These are phyloP conservation scores for Eragrostis tef DNA, from an alignment of 202 grass and related monocot species.

Conservation along the genomic window DNA sequence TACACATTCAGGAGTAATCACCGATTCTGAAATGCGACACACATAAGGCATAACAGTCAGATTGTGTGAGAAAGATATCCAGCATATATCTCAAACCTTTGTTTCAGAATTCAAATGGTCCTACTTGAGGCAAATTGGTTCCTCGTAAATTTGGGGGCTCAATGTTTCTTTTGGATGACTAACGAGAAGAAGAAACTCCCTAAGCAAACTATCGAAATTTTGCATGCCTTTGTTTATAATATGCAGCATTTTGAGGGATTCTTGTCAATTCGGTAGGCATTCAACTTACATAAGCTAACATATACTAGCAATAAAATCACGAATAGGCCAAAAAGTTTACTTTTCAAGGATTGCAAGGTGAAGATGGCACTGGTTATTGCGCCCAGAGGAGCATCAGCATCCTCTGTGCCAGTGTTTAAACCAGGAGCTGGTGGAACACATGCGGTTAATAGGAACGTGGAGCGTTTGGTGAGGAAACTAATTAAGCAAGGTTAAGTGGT, in stretches of 20 bases:
- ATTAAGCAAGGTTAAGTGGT: background rate
- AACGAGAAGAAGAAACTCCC: background rate
- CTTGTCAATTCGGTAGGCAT: background rate
- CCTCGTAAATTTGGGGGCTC: background rate
- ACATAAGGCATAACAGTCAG: background rate
- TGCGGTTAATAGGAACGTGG: background rate
- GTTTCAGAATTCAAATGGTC: background rate
- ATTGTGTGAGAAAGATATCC: background rate
- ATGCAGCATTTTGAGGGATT: background rate
- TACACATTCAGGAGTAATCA: background rate
- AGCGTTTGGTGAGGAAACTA: background rate
- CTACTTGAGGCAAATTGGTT: background rate
- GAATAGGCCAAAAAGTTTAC: background rate
- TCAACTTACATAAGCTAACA: background rate
- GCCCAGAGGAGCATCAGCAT: background rate
- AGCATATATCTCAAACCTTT: background rate
- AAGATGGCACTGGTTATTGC: background rate
- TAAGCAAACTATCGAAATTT: too few species aligned
- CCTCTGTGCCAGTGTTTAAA: background rate
- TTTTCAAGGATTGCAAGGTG: background rate
- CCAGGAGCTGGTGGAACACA: background rate
- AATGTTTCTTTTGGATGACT: background rate
- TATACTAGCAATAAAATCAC: background rate
- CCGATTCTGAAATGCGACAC: constrained; percentile 21
- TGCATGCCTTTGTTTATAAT: background rate